Evolutionary conservation across 163 green algal genomes (phyloP).

Genomic region (Coccomyxa subellipsoidea): DNA sequence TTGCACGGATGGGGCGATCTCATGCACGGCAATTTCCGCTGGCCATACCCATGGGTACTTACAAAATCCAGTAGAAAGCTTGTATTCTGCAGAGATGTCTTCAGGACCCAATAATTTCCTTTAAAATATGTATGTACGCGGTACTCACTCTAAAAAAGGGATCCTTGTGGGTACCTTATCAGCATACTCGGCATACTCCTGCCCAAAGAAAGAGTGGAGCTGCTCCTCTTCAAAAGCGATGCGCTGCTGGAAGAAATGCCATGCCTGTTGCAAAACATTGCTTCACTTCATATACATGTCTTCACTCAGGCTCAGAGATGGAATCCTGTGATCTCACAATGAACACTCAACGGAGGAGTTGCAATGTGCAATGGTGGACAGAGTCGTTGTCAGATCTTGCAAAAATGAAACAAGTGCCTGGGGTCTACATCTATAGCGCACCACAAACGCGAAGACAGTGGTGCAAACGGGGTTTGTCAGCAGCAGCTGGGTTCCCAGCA

Average conservation of each 20-base stretch:
- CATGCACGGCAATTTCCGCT: no score
- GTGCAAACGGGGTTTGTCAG: conserved; percentile 71
- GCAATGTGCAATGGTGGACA: no score
- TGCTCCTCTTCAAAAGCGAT: conserved; percentile 64
- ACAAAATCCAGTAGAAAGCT: no score
- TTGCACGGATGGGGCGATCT: no score
- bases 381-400: no score
- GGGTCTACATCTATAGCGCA: conserved; percentile 14
- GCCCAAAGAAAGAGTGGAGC: conserved; percentile 61
- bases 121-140: not conserved
- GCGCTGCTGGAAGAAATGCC: conserved; percentile 62
- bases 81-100: no score
- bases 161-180: conserved; percentile 49
- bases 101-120: no score
- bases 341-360: no score
- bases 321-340: no score
- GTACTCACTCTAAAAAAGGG: conserved; percentile 23
- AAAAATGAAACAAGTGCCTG: not conserved
- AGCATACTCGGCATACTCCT: conserved; percentile 43
- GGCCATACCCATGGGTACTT: no score
- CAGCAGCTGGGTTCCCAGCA: conserved; percentile 70
- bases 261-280: conserved; percentile 27
- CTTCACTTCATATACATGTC: no score
- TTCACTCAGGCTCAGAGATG: no score
- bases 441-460: conserved; percentile 40